These are phyloP conservation scores for Salix suchowensis DNA, from an alignment of 345 rosid species.

Conservation along the genomic window DNA sequence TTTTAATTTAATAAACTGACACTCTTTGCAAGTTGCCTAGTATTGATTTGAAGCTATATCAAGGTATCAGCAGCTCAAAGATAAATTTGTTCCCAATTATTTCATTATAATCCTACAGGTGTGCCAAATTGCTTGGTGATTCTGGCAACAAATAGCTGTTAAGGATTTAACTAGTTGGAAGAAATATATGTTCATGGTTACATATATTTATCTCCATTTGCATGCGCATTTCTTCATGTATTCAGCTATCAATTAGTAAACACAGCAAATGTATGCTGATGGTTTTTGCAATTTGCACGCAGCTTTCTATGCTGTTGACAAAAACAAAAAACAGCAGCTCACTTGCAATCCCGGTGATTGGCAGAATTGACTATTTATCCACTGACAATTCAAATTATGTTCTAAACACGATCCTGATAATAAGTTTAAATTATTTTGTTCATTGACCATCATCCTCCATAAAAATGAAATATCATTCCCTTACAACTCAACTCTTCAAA, in stretches of 20 bases:
- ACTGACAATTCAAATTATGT: neutral
- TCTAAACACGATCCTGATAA: neutral
- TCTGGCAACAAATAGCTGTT: neutral
- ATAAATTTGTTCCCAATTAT: neutral
- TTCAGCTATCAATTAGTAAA: neutral
- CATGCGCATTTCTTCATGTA: neutral
- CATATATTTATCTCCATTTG: neutral
- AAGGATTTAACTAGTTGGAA: neutral
- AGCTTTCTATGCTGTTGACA: neutral
- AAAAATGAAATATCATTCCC: neutral
- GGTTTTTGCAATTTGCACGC: neutral
- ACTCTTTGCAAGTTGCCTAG: neutral
- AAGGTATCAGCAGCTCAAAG: neutral
- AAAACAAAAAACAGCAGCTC: neutral
- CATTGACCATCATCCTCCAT: too few species aligned
- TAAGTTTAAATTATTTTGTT: neutral
- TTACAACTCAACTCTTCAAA: neutral
- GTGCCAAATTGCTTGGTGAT: neutral
- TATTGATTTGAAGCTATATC: neutral
- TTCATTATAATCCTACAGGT: conserved; percentile 2
- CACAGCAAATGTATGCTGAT: neutral
- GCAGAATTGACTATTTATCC: neutral
- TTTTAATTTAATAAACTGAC: neutral
- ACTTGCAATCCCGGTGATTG: neutral
- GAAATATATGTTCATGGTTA: neutral